A percentile compares a stretch with the other conserved stretches of the same genome.
These are phyloP conservation scores for Phoenix dactylifera DNA, from an alignment of 176 grass and related monocot genomes.

Conservation along the genomic window DNA sequence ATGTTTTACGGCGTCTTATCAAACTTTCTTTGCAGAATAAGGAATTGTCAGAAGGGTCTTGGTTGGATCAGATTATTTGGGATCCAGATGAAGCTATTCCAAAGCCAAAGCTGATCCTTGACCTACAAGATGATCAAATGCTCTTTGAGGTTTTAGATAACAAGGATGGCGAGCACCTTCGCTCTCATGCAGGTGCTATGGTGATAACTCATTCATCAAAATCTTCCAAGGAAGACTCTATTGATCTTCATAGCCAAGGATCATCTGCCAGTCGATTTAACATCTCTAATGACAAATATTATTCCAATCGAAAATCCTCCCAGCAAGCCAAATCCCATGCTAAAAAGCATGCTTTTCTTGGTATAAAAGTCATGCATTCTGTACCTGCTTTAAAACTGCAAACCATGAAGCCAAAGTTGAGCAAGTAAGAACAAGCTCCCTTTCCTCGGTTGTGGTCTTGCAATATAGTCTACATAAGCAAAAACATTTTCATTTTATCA, in stretches of 20 bases:
- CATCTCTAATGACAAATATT: constrained; percentile 95
- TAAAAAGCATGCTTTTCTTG: constrained; percentile 67
- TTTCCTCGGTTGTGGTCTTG: neutral
- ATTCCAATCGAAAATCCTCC: constrained; percentile 70
- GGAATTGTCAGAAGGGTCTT: constrained; percentile 73
- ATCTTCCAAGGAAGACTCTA: constrained; percentile 44
- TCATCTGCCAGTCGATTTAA: constrained; percentile 51
- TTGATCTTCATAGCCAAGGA: constrained; percentile 43
- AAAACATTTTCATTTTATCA: no score
- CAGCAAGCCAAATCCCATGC: constrained; percentile 85
- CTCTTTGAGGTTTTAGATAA: constrained; percentile 90
- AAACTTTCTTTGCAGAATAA: constrained; percentile 64
- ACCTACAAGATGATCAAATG: constrained; percentile 95
- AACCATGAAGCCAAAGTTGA: constrained; percentile 80
- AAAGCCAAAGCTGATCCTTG: constrained; percentile 86
- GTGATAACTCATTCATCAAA: constrained; percentile 47
- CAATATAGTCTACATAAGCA: no score
- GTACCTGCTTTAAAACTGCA: constrained; percentile 85
- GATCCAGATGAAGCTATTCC: constrained; percentile 42
- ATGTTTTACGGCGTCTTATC: constrained; percentile 37
- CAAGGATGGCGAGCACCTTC: constrained; percentile 58
- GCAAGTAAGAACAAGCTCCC: constrained; percentile 44
- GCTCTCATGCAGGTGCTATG: constrained; percentile 85
- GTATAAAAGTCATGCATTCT: constrained; percentile 79
- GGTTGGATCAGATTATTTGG: constrained; percentile 90